A percentile compares a stretch with the other conserved stretches of the same genome.
Evolutionary conservation across 371 early-diverging fungal genomes (phyloP).

Genomic region (Lichtheimia corymbifera): DNA sequence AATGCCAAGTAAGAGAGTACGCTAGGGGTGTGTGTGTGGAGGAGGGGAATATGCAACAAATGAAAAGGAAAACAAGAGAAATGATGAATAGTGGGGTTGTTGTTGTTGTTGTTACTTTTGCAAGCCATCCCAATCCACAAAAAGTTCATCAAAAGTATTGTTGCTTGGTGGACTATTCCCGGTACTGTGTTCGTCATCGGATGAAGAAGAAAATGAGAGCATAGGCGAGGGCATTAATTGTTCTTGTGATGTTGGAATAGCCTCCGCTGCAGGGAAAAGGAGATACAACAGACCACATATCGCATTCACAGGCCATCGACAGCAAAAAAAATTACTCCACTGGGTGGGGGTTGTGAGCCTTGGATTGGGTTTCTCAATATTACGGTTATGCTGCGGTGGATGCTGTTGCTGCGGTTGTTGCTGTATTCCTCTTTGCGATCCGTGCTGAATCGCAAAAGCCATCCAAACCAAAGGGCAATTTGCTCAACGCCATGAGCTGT

Average conservation of each 20-base stretch:
- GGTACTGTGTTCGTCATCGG: conserved; percentile 10
- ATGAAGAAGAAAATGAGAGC: conserved; percentile 11
- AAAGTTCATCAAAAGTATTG: conserved; percentile 11
- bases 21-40: neutral
- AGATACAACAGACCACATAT: neutral
- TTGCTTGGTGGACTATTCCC: neutral
- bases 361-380: no score
- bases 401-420: neutral
- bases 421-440: conserved; percentile 21
- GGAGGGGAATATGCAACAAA: neutral
- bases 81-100: no score
- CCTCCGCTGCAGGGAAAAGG: conserved; percentile 25
- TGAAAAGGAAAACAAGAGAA: conserved; percentile 1
- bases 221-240: conserved; percentile 17
- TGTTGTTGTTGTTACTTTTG: conserved; percentile 3
- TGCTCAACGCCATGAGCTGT: conserved; percentile 54
- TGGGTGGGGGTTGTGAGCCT: conserved; percentile 7
- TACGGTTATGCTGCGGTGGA: no score
- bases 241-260: conserved; percentile 7
- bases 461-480: conserved; percentile 29
- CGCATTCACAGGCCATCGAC: neutral
- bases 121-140: conserved; percentile 19
- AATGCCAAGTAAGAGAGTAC: conserved; percentile 4
- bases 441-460: conserved; percentile 64
- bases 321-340: conserved; percentile 7